Base-by-base conservation (phyloP, 176 grass and related monocot species). In the Triticum aestivum region DNA sequence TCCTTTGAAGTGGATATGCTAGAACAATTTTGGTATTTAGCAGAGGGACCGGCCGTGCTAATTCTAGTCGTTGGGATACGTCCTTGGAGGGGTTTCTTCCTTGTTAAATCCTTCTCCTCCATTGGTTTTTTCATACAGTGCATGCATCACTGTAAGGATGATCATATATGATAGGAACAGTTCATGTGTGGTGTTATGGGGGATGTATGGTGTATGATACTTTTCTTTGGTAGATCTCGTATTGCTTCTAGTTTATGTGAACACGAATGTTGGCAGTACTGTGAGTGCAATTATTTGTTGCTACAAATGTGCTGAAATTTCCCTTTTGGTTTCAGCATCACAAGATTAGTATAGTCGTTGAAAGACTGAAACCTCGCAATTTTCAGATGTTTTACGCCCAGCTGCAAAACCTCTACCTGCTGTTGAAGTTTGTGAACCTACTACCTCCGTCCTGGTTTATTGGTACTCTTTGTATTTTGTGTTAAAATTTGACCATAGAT, bases 1-100 rank as follows among this genome's bases (percentile, higher is more conserved):
- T 81, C 69, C 1, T 42, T 63, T 26, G 24, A 70, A 77, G 51
- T 85, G 39, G 69, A 75, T 54, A 17, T 32, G 23, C 24, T 68
- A 70, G 51, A 70, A 34, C 39, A 88, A 29, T 82, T 91, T 91
- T 88, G 86, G 71, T 85, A 82, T 35, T 77, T 85, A 91, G 82
- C 38, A 54, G 71, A 90, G 14, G 80, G 80, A 70, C 77, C 24
- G 39, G 3, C 18, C 14, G 8, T 62, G 70, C 63, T 71, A 85
- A 63, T 85, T 77, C 51, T 85, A 81, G 70, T 71, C 81, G 69
- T 35, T 81, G 77, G 35, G 83, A 69, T 69, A 85, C 63, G 44
- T 5, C 73, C 69, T 44, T 79, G 83, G 61, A 81, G 86, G 41
- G 81, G 52, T 44, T 64, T 23, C 44, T 76, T 91, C 47, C 75